Percentiles rank a stretch among this genome's conserved stretches.
phyloP scores from a whole-genome alignment of 1,284 basidiomycete species.

The Volvariella surrecta region DNA sequence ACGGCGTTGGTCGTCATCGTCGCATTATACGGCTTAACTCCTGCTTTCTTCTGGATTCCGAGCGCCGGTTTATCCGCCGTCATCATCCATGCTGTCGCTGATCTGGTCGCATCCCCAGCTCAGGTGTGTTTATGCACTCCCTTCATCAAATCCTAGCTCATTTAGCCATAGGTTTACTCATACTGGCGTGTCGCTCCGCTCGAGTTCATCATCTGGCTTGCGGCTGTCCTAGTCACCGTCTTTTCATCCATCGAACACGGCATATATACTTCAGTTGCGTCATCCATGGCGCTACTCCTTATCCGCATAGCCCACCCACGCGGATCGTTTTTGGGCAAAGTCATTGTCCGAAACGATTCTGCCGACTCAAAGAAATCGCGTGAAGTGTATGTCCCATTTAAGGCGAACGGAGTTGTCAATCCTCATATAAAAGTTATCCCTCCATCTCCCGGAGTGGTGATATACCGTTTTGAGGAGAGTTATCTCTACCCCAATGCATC shows the following conservation, averaged over 20 bases:
- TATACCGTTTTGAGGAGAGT: constrained; percentile 93
- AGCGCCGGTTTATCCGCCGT: constrained; percentile 79
- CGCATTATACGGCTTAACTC: constrained; percentile 88
- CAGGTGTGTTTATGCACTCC: constrained; percentile 33
- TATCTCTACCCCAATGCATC: constrained; percentile 93
- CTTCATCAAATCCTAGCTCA: constrained; percentile 2
- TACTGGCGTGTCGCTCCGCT: constrained; percentile 95
- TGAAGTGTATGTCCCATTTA: constrained; percentile 84
- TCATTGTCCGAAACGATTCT: constrained; percentile 30
- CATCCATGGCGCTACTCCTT: constrained; percentile 81
- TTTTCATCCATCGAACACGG: constrained; percentile 91
- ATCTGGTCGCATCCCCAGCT: constrained; percentile 82
- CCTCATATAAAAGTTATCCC: constrained; percentile 66
- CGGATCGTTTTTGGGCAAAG: constrained; percentile 85
- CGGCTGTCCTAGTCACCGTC: constrained; percentile 83
- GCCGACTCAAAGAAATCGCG: constrained; percentile 33
- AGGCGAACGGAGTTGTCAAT: constrained; percentile 56
- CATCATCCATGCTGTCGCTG: constrained; percentile 93
- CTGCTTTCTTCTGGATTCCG: constrained; percentile 87
- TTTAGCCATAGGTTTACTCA: constrained; percentile 49
- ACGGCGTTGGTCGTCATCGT: constrained; percentile 88
- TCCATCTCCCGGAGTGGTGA: constrained; percentile 81
- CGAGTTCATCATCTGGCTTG: constrained; percentile 88
- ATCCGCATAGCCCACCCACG: constrained; percentile 89
- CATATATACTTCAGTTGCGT: constrained; percentile 85